These are phyloP conservation scores for Ormosia emarginata DNA, from an alignment of 306 rosid species.

Conservation along the genomic window DNA sequence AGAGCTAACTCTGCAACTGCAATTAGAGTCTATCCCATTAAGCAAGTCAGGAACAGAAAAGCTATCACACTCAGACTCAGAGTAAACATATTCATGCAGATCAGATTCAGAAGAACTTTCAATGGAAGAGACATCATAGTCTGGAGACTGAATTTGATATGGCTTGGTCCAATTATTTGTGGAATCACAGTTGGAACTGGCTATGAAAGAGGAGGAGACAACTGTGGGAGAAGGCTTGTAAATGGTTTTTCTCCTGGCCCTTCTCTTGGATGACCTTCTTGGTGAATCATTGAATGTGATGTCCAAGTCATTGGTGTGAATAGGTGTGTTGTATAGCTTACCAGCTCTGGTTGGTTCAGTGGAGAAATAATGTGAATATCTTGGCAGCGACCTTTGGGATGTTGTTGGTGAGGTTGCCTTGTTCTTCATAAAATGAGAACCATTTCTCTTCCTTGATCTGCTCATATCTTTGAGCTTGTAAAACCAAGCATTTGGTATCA, in stretches of 20 bases:
- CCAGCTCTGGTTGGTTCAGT: constrained; percentile 38
- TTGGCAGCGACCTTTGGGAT: constrained; percentile 45
- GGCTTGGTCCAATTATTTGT: constrained; percentile 24
- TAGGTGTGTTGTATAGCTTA: constrained; percentile 43
- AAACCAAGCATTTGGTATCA: constrained; percentile 98
- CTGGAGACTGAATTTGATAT: constrained; percentile 41
- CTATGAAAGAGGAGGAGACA: constrained; percentile 33
- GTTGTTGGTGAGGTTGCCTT: constrained; percentile 41
- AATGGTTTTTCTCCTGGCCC: constrained; percentile 59
- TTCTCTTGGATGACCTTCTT: constrained; percentile 62
- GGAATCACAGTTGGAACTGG: constrained; percentile 27
- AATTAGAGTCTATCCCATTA: constrained; percentile 45
- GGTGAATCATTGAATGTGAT: constrained; percentile 57
- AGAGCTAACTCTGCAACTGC: constrained; percentile 66
- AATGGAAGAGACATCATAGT: constrained; percentile 46
- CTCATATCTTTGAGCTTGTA: constrained; percentile 92
- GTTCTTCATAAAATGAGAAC: constrained; percentile 42
- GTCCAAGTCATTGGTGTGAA: constrained; percentile 37
- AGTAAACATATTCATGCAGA: constrained; percentile 40
- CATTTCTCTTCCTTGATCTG: constrained; percentile 51
- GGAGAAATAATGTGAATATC: constrained; percentile 38
- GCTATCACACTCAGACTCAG: constrained; percentile 50
- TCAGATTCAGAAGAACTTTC: constrained; percentile 51
- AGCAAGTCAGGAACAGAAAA: constrained; percentile 42
- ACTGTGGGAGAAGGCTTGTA: constrained; percentile 71